These are phyloP conservation scores for Pluteus cervinus DNA, from an alignment of 768 basidiomycete genomes.

Conservation along the genomic window DNA sequence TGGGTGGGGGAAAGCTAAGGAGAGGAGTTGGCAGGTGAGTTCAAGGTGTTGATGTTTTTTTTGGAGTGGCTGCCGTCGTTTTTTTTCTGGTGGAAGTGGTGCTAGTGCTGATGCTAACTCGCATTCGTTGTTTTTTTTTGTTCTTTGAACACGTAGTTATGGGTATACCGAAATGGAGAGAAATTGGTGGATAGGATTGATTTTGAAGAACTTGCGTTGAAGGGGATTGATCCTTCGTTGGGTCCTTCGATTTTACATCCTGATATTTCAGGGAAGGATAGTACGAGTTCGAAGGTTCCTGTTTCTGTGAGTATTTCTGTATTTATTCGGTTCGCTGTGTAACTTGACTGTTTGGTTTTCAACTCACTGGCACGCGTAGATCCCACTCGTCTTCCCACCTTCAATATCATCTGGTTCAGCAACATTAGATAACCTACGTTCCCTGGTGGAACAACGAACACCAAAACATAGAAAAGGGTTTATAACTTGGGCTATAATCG, in stretches of 20 bases:
- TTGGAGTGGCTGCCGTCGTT: not conserved
- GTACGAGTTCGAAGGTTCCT: slow-evolving; percentile 12
- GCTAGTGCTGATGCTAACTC: too few relatives aligned
- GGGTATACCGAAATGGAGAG: slow-evolving; percentile 59
- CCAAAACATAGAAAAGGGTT: slow-evolving; percentile 66
- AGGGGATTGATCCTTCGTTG: slow-evolving; percentile 63
- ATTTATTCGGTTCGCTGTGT: too few relatives aligned
- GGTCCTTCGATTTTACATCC: slow-evolving; percentile 42
- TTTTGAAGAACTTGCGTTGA: slow-evolving; percentile 76
- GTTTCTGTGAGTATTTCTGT: too few relatives aligned
- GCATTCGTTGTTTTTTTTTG: slow-evolving; percentile 1
- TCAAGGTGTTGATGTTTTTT: slow-evolving; percentile 1
- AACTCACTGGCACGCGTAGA: slow-evolving; percentile 27
- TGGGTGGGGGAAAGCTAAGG: slow-evolving; percentile 60
- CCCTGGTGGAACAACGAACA: slow-evolving; percentile 46
- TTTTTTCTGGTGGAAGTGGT: too few relatives aligned
- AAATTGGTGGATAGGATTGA: slow-evolving; percentile 65
- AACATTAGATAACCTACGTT: slow-evolving; percentile 40
- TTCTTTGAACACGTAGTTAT: slow-evolving; percentile 35
- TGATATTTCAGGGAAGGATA: slow-evolving; percentile 11
- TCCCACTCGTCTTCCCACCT: slow-evolving; percentile 60
- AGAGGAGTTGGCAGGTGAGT: slow-evolving; percentile 71
- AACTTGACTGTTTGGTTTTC: slow-evolving; percentile 1
- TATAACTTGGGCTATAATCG: slow-evolving; percentile 54
- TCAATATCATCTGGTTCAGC: slow-evolving; percentile 27